These are phyloP conservation scores for Spongispora temasekensis DNA, from an alignment of 1,284 basidiomycete genomes.

Conservation along the genomic window DNA sequence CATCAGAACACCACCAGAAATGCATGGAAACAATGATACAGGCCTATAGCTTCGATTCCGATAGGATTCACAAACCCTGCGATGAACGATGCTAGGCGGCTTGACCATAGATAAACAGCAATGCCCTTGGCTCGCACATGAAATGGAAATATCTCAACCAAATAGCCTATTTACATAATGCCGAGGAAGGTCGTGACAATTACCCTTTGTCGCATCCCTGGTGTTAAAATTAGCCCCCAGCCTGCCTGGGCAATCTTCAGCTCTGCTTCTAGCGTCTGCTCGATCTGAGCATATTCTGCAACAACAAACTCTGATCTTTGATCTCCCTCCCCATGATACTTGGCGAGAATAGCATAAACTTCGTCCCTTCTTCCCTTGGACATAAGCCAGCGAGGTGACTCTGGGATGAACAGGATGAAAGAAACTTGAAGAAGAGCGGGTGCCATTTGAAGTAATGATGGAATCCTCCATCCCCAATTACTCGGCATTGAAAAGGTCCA, in stretches of 20 bases:
- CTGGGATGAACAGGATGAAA: slow-evolving; percentile 52
- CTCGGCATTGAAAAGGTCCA: slow-evolving; percentile 49
- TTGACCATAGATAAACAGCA: slow-evolving; percentile 17
- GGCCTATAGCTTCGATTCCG: slow-evolving; percentile 15
- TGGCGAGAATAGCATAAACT: slow-evolving; percentile 16
- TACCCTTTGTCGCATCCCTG: slow-evolving; percentile 14
- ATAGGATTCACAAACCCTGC: slow-evolving; percentile 19
- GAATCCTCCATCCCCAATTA: slow-evolving; percentile 59
- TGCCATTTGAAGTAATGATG: slow-evolving; percentile 54
- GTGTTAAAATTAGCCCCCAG: slow-evolving; percentile 1
- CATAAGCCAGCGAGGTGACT: slow-evolving; percentile 64
- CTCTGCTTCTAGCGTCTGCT: slow-evolving; percentile 39
- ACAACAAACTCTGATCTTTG: slow-evolving; percentile 15
- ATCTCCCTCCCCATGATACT: slow-evolving; percentile 21
- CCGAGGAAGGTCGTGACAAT: slow-evolving; percentile 35
- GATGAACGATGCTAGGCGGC: slow-evolving; percentile 13
- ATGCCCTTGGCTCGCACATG: slow-evolving; percentile 19
- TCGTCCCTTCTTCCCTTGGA: slow-evolving; percentile 51
- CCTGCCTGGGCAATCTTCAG: slow-evolving; percentile 2
- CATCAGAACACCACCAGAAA: neutral
- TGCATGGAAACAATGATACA: neutral
- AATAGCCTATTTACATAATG: slow-evolving; percentile 34
- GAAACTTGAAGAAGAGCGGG: slow-evolving; percentile 50
- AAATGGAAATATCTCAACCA: slow-evolving; percentile 32
- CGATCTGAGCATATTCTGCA: slow-evolving; percentile 45